A percentile compares a stretch with the other conserved stretches of the same genome.
Evolutionary conservation across 1,139 yeast species (phyloP).

Genomic region (Pichia kudriavzevii): DNA sequence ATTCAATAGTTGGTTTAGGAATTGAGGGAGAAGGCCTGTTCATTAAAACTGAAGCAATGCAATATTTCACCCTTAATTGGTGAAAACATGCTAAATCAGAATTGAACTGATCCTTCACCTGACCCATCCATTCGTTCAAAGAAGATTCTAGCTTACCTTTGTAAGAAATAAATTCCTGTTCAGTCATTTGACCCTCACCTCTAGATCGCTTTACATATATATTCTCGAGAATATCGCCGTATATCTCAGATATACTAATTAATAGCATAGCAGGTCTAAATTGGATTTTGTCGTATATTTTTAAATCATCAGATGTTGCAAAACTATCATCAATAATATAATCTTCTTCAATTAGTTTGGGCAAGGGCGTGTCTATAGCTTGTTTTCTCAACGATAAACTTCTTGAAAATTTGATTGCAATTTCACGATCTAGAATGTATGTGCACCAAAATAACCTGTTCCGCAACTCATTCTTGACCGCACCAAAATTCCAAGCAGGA

Average conservation of each 20-base stretch:
- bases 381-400: slow-evolving; percentile 21
- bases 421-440: slow-evolving; percentile 19
- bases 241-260: slow-evolving; percentile 18
- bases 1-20: slow-evolving; percentile 15
- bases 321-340: slow-evolving; percentile 11
- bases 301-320: slow-evolving; percentile 1
- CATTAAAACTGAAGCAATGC: slow-evolving; percentile 16
- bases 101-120: slow-evolving; percentile 18
- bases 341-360: slow-evolving; percentile 17
- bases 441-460: slow-evolving; percentile 22
- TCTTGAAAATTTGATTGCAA: slow-evolving; percentile 20
- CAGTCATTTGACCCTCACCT: slow-evolving; percentile 14
- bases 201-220: slow-evolving; percentile 14
- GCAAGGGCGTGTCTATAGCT: slow-evolving; percentile 22
- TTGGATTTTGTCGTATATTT: slow-evolving; percentile 15
- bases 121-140: slow-evolving; percentile 16
- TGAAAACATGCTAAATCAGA: slow-evolving; percentile 12
- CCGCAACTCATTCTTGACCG: slow-evolving; percentile 17
- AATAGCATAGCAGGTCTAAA: slow-evolving; percentile 18
- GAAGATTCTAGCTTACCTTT: slow-evolving; percentile 11
- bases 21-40: slow-evolving; percentile 21
- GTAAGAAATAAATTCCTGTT: slow-evolving; percentile 12
- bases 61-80: slow-evolving; percentile 17
- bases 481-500: slow-evolving; percentile 23
- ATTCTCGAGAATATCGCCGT: slow-evolving; percentile 21